These are phyloP conservation scores for Cardamine resedifolia DNA, from an alignment of 345 rosid species.

Conservation along the genomic window DNA sequence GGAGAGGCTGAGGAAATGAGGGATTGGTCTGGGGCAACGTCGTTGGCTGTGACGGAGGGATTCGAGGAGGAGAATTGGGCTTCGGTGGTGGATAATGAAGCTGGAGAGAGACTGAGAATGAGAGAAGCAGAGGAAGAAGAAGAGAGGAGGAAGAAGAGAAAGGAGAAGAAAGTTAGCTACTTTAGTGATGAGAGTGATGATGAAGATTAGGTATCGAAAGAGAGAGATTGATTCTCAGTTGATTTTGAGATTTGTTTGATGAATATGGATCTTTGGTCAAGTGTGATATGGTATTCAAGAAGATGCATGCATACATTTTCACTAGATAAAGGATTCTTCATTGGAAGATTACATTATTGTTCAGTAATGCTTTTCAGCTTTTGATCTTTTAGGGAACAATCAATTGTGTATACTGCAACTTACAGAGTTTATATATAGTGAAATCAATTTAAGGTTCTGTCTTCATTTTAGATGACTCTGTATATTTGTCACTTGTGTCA, in stretches of 20 bases:
- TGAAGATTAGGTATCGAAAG: conserved; percentile 36
- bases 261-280: neutral
- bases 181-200: conserved; percentile 98
- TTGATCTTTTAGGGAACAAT: neutral
- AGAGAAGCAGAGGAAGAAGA: conserved; percentile 43
- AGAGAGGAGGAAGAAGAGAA: conserved; percentile 48
- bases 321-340: neutral
- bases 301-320: neutral
- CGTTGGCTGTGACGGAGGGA: conserved; percentile 30
- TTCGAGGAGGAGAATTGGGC: conserved; percentile 98
- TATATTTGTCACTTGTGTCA: too few relatives aligned
- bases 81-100: conserved; percentile 77
- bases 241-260: neutral
- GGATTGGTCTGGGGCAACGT: conserved; percentile 17
- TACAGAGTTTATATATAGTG: neutral
- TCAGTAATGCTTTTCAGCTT: neutral
- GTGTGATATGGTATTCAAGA: neutral
- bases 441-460: neutral
- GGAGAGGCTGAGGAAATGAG: conserved; percentile 33
- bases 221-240: neutral
- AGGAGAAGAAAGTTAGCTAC: conserved; percentile 72
- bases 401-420: neutral
- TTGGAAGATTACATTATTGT: neutral
- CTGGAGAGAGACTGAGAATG: conserved; percentile 68
- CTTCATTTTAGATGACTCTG: neutral